phyloP scores from a whole-genome alignment of 192 early-diverging fungal genomes.

The Coemansia biformis region DNA sequence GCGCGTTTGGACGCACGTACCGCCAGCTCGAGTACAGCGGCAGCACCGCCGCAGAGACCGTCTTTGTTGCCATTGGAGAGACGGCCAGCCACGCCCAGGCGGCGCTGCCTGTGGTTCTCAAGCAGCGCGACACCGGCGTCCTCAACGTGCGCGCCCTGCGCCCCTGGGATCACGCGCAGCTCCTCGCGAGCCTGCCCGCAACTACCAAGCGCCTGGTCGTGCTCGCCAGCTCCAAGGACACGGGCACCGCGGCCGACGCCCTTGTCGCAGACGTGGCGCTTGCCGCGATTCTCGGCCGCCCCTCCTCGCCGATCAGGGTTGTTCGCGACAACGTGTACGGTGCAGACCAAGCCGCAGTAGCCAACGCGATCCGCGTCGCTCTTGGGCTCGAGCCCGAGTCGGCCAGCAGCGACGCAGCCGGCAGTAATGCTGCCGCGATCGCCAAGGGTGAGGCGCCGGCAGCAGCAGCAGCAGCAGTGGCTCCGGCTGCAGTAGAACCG shows the following conservation, averaged over 20 bases:
- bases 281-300: conserved; percentile 53
- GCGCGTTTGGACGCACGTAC: conserved; percentile 58
- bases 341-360: neutral
- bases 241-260: conserved; percentile 51
- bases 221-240: conserved; percentile 57
- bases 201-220: conserved; percentile 68
- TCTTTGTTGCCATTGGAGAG: conserved; percentile 74
- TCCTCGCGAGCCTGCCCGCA: conserved; percentile 63
- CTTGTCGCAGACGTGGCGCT: conserved; percentile 72
- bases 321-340: conserved; percentile 15
- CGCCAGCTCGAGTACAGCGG: conserved; percentile 81
- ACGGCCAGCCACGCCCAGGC: conserved; percentile 50
- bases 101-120: conserved; percentile 48
- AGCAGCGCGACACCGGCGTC: conserved; percentile 56
- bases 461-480: neutral
- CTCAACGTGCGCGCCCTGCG: conserved; percentile 74
- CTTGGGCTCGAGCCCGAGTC: conserved; percentile 14
- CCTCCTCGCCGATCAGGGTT: conserved; percentile 27
- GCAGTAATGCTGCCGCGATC: too few species aligned
- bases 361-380: conserved; percentile 5
- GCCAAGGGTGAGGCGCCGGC: neutral
- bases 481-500: conserved; percentile 3
- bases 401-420: conserved; percentile 4
- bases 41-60: conserved; percentile 60
- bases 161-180: conserved; percentile 76